A percentile compares a stretch with the other conserved stretches of the same genome.
phyloP scores from a whole-genome alignment of 202 grass and related monocot genomes.

The Saccharum hybrid region DNA sequence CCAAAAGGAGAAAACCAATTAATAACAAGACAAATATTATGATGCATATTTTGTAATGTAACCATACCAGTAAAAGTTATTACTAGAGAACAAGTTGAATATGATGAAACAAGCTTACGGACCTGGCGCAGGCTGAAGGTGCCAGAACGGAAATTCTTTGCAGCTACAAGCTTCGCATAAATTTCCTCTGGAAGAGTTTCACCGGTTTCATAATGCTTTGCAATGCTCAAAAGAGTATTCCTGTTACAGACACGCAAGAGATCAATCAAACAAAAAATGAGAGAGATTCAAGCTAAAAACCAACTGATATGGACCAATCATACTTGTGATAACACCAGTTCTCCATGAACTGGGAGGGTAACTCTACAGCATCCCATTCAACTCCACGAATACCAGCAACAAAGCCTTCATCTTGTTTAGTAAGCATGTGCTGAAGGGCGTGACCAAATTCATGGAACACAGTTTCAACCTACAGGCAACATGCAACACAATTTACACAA shows the following conservation, averaged over 20 bases:
- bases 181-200: constrained; percentile 93
- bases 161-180: constrained; percentile 91
- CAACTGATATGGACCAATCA: constrained; percentile 24
- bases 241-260: constrained; percentile 51
- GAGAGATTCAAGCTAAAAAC: constrained; percentile 27
- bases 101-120: not conserved
- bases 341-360: constrained; percentile 99
- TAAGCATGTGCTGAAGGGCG: constrained; percentile 99
- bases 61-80: constrained; percentile 20
- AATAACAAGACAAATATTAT: not conserved
- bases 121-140: constrained; percentile 92
- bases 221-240: constrained; percentile 93
- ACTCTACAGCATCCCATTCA: constrained; percentile 98
- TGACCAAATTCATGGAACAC: constrained; percentile 99
- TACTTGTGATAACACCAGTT: constrained; percentile 99
- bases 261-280: not conserved
- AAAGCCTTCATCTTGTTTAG: constrained; percentile 91
- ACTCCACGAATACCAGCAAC: constrained; percentile 94
- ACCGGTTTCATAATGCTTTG: constrained; percentile 92
- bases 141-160: constrained; percentile 97
- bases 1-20: constrained; percentile 1
- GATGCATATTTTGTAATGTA: not conserved
- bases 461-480: constrained; percentile 86
- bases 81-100: not conserved
- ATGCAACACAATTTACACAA: not conserved